Evolutionary conservation across 306 rosid genomes (phyloP).

Genomic region (Bauhinia variegata): DNA sequence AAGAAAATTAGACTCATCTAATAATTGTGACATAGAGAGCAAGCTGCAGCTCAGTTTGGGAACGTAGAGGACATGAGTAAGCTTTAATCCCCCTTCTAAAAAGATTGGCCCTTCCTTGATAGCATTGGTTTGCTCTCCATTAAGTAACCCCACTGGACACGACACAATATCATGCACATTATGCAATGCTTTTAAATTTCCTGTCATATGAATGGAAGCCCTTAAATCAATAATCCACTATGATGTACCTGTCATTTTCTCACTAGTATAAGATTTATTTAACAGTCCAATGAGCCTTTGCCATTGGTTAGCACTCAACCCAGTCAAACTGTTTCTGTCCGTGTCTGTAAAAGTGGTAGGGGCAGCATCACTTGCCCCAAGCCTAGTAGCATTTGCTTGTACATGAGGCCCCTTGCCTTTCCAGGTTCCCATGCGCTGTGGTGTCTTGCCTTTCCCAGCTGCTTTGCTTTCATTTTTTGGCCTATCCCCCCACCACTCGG

Average conservation of each 20-base stretch:
- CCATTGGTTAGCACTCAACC: neutral
- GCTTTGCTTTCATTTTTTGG: no score
- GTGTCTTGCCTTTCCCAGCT: neutral
- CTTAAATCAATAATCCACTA: constrained; percentile 7
- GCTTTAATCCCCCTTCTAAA: neutral
- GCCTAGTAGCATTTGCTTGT: no score
- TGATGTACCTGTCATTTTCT: neutral
- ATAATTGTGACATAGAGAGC: neutral
- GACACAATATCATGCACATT: no score
- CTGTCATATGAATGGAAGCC: neutral
- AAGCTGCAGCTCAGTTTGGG: neutral
- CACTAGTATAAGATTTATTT: neutral
- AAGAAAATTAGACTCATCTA: neutral
- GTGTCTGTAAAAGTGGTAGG: no score
- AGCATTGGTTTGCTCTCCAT: neutral
- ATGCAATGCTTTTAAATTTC: neutral
- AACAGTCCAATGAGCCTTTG: neutral
- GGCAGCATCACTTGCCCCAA: neutral
- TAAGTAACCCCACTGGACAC: neutral
- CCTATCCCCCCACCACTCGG: neutral
- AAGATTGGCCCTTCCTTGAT: neutral
- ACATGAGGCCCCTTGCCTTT: neutral
- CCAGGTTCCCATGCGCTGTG: neutral
- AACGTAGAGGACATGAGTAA: neutral
- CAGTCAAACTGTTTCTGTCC: neutral